These are phyloP conservation scores for Rhynchosporium graminicola DNA, from an alignment of 2,329 filamentous ascomycete species.

Conservation along the genomic window DNA sequence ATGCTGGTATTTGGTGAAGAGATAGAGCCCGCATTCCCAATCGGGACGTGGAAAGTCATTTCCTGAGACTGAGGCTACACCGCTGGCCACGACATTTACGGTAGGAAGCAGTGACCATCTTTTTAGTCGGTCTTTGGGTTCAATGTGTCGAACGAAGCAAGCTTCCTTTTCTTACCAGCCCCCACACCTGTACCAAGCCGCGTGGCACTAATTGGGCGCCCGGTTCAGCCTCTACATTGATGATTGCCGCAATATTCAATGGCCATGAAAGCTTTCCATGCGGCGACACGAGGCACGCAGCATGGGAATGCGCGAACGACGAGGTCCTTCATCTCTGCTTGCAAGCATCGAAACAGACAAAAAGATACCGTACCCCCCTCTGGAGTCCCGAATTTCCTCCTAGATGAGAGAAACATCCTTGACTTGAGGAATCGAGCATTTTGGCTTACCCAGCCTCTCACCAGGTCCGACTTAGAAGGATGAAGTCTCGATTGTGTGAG, in stretches of 20 bases:
- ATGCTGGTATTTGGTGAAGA: neutral
- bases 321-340: constrained; percentile 19
- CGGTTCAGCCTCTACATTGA: constrained; percentile 9
- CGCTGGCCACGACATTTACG: neutral
- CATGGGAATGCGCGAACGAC: constrained; percentile 3
- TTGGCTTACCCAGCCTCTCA: neutral
- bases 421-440: too few relatives aligned
- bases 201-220: neutral
- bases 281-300: constrained; percentile 12
- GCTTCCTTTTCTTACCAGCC: neutral
- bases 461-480: neutral
- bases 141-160: neutral
- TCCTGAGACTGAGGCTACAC: constrained; percentile 6
- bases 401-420: neutral
- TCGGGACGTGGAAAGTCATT: neutral
- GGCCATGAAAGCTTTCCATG: neutral
- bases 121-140: neutral
- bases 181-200: constrained; percentile 6
- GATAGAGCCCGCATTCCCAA: neutral
- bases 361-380: neutral
- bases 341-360: constrained; percentile 16
- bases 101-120: neutral
- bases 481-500: neutral
- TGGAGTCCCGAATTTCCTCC: neutral
- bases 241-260: constrained; percentile 17